phyloP scores from a whole-genome alignment of 169 alveolate genomes.

The Babesia caballi region DNA sequence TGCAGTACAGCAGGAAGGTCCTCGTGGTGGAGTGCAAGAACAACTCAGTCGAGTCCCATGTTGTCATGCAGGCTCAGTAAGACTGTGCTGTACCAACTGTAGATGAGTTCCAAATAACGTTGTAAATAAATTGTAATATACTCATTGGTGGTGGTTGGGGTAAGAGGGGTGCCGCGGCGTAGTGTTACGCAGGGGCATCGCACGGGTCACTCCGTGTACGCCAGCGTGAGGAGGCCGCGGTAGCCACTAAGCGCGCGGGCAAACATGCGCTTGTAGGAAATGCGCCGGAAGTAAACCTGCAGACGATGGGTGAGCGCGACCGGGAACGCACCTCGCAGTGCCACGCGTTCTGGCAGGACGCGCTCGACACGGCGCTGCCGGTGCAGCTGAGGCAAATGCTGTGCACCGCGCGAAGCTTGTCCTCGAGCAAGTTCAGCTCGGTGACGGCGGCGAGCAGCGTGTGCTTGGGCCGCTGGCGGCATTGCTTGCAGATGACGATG shows the following conservation, averaged over 20 bases:
- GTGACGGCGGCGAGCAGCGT: constrained; percentile 34
- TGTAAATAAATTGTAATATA: too few species aligned
- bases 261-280: constrained; percentile 36
- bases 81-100: too few species aligned
- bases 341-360: constrained; percentile 66
- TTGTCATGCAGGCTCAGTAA: constrained; percentile 9
- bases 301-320: background rate
- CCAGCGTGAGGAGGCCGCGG: constrained; percentile 7
- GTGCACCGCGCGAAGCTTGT: constrained; percentile 30
- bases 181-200: too few species aligned
- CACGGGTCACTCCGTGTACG: constrained; percentile 1
- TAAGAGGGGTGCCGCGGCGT: too few species aligned
- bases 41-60: constrained; percentile 16
- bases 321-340: constrained; percentile 55
- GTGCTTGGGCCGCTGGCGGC: background rate
- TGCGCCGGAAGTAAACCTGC: constrained; percentile 30
- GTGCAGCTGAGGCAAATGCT: constrained; percentile 61
- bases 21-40: constrained; percentile 23
- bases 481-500: background rate
- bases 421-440: constrained; percentile 41
- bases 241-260: constrained; percentile 15
- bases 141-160: too few species aligned
- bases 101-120: too few species aligned
- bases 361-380: constrained; percentile 50
- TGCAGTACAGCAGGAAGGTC: background rate